These are phyloP conservation scores for Lophiotrema nucula DNA, from an alignment of 495 filamentous ascomycete genomes.

Conservation along the genomic window DNA sequence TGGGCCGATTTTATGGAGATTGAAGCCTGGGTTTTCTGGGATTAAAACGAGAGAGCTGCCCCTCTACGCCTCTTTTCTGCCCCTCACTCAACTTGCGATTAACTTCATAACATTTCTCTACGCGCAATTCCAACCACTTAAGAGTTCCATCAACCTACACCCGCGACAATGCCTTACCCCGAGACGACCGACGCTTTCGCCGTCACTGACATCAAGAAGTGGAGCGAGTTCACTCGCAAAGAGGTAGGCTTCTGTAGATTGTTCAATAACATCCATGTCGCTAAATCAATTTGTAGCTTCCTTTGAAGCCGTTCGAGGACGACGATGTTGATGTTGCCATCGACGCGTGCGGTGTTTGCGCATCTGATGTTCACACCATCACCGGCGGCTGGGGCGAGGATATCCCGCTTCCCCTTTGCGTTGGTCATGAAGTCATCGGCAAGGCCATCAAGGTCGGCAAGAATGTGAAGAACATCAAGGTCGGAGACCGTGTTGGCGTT, in stretches of 20 bases:
- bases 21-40: neutral
- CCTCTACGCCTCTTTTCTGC: slow-evolving; percentile 21
- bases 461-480: slow-evolving; percentile 63
- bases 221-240: slow-evolving; percentile 62
- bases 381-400: slow-evolving; percentile 73
- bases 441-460: slow-evolving; percentile 68
- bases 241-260: slow-evolving; percentile 53
- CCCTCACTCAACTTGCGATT: neutral
- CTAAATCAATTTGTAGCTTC: too few relatives aligned
- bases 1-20: slow-evolving; percentile 10
- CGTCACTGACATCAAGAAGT: slow-evolving; percentile 60
- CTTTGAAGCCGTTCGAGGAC: slow-evolving; percentile 73
- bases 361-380: slow-evolving; percentile 75
- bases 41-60: slow-evolving; percentile 13
- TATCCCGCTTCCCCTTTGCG: slow-evolving; percentile 63
- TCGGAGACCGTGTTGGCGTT: slow-evolving; percentile 76
- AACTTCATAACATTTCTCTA: neutral
- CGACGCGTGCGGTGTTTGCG: slow-evolving; percentile 76
- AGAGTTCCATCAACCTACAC: too few relatives aligned
- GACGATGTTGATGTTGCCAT: slow-evolving; percentile 73
- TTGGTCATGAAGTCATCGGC: slow-evolving; percentile 76
- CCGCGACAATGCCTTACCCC: slow-evolving; percentile 67
- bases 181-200: slow-evolving; percentile 75
- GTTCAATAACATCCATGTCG: too few relatives aligned
- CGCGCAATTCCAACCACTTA: neutral